These are phyloP conservation scores for Debaryomyces tyrocola DNA, from an alignment of 805 yeast species.

Conservation along the genomic window DNA sequence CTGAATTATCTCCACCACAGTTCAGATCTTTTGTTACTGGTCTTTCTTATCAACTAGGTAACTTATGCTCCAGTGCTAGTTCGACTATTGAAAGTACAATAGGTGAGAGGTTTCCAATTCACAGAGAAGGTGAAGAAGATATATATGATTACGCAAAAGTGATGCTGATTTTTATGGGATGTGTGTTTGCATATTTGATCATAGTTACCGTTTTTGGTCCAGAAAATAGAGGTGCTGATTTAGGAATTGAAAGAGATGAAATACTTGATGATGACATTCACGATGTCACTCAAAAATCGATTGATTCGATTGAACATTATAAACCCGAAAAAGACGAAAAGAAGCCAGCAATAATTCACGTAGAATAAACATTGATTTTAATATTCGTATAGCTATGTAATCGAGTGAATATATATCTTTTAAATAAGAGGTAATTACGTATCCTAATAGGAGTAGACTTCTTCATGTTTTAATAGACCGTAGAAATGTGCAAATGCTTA, in stretches of 20 bases:
- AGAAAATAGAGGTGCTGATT: conserved; percentile 27
- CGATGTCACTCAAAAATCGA: background rate
- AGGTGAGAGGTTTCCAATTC: conserved; percentile 59
- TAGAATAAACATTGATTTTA: too few relatives aligned
- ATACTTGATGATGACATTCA: conserved; percentile 1
- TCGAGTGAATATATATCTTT: too few relatives aligned
- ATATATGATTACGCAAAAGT: conserved; percentile 62
- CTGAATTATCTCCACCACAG: conserved; percentile 53
- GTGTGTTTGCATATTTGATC: conserved; percentile 55
- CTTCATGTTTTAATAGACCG: too few relatives aligned
- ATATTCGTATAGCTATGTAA: too few relatives aligned
- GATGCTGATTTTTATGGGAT: conserved; percentile 67
- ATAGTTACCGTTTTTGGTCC: conserved; percentile 56
- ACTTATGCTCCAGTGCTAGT: conserved; percentile 68
- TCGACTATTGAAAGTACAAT: conserved; percentile 68
- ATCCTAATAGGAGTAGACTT: too few relatives aligned
- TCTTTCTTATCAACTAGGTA: conserved; percentile 68
- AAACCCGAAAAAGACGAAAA: too few relatives aligned
- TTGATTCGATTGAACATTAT: background rate
- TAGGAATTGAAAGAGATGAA: conserved; percentile 5
- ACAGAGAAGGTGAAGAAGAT: conserved; percentile 14
- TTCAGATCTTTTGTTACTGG: conserved; percentile 65
- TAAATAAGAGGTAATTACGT: too few relatives aligned
- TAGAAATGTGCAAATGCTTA: too few relatives aligned
- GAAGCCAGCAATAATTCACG: too few relatives aligned